These are phyloP conservation scores for Kurtzmaniella quercitrusa DNA, from an alignment of 1,139 yeast species.

Conservation along the genomic window DNA sequence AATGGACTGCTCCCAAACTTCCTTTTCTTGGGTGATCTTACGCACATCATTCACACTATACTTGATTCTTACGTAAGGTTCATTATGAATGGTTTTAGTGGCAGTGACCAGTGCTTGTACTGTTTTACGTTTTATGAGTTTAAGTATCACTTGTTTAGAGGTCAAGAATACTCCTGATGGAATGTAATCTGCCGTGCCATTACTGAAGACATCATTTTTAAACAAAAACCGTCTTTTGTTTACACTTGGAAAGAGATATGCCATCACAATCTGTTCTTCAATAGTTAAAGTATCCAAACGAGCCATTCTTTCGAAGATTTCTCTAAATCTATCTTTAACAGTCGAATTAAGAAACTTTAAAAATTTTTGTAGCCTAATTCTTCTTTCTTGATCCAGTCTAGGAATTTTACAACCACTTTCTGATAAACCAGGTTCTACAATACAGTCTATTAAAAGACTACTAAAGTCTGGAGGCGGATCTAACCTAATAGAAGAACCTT, in stretches of 20 bases:
- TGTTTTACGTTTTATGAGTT: background rate
- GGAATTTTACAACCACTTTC: conserved; percentile 4
- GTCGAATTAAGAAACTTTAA: conserved; percentile 12
- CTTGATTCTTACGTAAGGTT: conserved; percentile 10
- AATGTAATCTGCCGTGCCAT: conserved; percentile 14
- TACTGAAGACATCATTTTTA: conserved; percentile 17
- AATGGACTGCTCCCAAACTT: background rate
- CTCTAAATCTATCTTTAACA: conserved; percentile 14
- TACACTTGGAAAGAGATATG: conserved; percentile 25
- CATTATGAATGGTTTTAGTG: conserved; percentile 5
- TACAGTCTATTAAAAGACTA: conserved; percentile 15
- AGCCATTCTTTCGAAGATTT: conserved; percentile 21
- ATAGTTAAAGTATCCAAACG: conserved; percentile 13
- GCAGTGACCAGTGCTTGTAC: conserved; percentile 2
- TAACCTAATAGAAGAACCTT: conserved; percentile 6
- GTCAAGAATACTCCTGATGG: background rate
- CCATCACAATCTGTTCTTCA: conserved; percentile 19
- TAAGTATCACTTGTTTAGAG: background rate
- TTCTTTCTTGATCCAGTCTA: conserved; percentile 8
- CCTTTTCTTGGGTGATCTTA: conserved; percentile 1
- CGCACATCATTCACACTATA: conserved; percentile 6
- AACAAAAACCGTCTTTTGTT: conserved; percentile 16
- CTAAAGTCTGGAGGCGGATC: conserved; percentile 21
- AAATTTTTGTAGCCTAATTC: conserved; percentile 10
- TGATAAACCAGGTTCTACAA: conserved; percentile 10